Percentiles rank a stretch among this genome's conserved stretches.
Conservation (phyloP, 129 eudicot genomes). For the Cynara cardunculus region DNA sequence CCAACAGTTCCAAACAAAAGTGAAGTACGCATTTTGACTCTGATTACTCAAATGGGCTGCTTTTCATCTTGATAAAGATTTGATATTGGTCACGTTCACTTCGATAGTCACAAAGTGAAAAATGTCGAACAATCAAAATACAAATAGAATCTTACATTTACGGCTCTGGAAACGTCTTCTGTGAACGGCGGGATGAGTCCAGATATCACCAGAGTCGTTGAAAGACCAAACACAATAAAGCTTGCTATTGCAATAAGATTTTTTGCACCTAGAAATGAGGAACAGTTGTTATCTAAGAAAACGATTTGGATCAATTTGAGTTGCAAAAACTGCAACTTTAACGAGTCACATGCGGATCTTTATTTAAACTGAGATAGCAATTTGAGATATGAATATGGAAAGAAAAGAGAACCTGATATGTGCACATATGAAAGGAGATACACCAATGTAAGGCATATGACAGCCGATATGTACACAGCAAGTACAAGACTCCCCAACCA, state of each 20-base stretch:
- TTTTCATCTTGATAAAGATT: background rate
- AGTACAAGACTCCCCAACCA: constrained; percentile 68
- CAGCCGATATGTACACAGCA: constrained; percentile 59
- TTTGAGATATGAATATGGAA: constrained; percentile 1
- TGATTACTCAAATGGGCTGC: background rate
- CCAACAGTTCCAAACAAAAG: constrained; percentile 3
- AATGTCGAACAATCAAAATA: constrained; percentile 4
- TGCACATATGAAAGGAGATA: constrained; percentile 85
- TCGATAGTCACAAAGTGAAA: constrained; percentile 14
- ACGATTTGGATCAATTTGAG: background rate
- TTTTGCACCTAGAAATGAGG: constrained; percentile 62
- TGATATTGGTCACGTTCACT: background rate
- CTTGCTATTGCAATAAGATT: constrained; percentile 45
- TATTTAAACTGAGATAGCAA: background rate
- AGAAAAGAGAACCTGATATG: constrained; percentile 62
- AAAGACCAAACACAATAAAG: constrained; percentile 49
- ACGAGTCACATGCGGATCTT: constrained; percentile 3
- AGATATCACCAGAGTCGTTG: constrained; percentile 47
- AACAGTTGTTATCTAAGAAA: background rate
- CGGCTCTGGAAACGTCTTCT: constrained; percentile 80
- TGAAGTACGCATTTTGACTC: background rate
- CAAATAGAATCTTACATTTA: constrained; percentile 53
- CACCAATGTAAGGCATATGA: constrained; percentile 79
- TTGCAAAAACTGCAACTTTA: background rate
- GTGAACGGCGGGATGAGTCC: constrained; percentile 74